Conservation (phyloP, 768 basidiomycete species). For the Lenzites betulinus region DNA sequence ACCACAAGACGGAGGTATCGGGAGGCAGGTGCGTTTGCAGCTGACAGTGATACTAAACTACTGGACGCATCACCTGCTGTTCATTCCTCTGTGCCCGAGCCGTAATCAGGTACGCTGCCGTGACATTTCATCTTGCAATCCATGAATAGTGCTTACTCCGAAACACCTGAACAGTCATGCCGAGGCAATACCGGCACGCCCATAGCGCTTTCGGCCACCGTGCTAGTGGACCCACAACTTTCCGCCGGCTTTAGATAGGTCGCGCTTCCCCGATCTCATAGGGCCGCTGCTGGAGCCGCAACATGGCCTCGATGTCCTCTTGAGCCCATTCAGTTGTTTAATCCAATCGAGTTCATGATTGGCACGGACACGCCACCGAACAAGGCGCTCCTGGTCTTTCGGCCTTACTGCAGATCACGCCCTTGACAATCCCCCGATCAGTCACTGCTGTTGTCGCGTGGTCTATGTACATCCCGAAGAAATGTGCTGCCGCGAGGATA, state of each 20-base stretch:
- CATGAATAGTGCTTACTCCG: neutral
- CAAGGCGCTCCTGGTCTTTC: neutral
- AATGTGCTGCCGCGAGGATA: neutral
- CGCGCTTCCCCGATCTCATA: neutral
- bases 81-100: neutral
- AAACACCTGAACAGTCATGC: neutral
- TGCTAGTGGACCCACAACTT: conserved; percentile 8
- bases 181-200: neutral
- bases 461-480: neutral
- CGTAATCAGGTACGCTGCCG: neutral
- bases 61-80: too few species aligned
- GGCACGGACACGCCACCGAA: neutral
- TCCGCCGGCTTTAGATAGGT: neutral
- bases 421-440: conserved; percentile 5
- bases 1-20: too few species aligned
- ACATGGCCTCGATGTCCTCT: neutral
- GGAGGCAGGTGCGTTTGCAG: neutral
- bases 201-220: neutral
- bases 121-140: neutral
- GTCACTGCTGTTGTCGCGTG: neutral
- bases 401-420: neutral
- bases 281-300: neutral
- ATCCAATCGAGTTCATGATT: neutral
- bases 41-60: too few species aligned
- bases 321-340: neutral